Conservation (phyloP, 768 basidiomycete species). For the Tricholoma bakamatsutake region DNA sequence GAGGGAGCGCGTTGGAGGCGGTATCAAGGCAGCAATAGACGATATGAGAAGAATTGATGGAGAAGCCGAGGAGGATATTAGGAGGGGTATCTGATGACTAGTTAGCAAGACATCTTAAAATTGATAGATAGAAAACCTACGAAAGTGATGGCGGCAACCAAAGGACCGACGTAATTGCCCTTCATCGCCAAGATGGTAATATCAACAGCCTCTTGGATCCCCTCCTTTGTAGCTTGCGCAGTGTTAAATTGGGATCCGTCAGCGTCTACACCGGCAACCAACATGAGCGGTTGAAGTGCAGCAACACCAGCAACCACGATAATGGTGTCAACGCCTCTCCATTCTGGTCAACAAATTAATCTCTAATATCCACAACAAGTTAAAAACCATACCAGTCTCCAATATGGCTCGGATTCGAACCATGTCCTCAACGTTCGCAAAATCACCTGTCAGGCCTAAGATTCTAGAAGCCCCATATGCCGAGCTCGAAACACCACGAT, state of each 20-base stretch:
- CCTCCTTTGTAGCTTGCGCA: conserved; percentile 41
- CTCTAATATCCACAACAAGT: background rate
- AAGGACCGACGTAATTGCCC: conserved; percentile 68
- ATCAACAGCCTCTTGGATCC: conserved; percentile 52
- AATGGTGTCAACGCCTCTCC: conserved; percentile 80
- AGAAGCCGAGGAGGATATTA: conserved; percentile 52
- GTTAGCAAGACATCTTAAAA: background rate
- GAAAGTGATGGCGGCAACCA: conserved; percentile 64
- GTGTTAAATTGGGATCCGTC: conserved; percentile 24
- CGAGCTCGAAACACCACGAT: conserved; percentile 12
- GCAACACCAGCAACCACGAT: conserved; percentile 82
- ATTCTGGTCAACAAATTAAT: conserved; percentile 39
- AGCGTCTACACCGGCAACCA: conserved; percentile 52
- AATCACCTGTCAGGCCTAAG: conserved; percentile 55
- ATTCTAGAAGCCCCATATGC: conserved; percentile 23
- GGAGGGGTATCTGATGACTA: conserved; percentile 61
- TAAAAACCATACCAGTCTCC: conserved; percentile 40
- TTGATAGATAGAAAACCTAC: conserved; percentile 34
- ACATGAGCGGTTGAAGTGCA: conserved; percentile 69
- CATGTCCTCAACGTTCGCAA: conserved; percentile 62
- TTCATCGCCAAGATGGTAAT: conserved; percentile 50
- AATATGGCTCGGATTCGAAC: conserved; percentile 48
- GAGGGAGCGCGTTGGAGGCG: conserved; percentile 79
- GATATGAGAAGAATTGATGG: conserved; percentile 80
- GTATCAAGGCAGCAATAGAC: conserved; percentile 71